phyloP scores from a whole-genome alignment of 139 green algal species.

The Raphidocelis subcapitata region DNA sequence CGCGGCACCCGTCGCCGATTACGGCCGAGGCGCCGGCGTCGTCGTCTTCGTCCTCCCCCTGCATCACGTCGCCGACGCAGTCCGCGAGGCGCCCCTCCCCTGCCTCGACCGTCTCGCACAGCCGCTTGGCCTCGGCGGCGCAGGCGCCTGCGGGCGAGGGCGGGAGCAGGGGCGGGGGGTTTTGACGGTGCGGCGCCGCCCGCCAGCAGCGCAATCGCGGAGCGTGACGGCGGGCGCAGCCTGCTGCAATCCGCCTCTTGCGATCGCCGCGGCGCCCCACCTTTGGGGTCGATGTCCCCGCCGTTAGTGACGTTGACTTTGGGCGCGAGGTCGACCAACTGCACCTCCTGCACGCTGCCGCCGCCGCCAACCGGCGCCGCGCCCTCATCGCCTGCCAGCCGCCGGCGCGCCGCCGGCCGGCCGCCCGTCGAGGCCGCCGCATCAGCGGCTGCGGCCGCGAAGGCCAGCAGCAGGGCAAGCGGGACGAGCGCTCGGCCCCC shows the following conservation, averaged over 20 bases:
- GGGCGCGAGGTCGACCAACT: conserved; percentile 14
- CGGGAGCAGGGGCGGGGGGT: background rate
- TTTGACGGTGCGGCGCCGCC: background rate
- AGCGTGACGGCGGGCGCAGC: too few species aligned
- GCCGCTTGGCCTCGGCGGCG: conserved; percentile 44
- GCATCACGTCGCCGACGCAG: conserved; percentile 46
- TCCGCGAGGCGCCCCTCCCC: conserved; percentile 56
- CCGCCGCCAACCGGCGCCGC: background rate
- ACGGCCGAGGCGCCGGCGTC: background rate
- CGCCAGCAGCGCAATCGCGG: too few species aligned
- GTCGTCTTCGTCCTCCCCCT: background rate
- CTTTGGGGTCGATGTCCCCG: conserved; percentile 25
- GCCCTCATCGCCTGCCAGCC: too few species aligned
- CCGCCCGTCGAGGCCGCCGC: too few species aligned
- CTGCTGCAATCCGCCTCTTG: background rate
- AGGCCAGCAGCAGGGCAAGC: too few species aligned
- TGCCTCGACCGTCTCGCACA: conserved; percentile 54
- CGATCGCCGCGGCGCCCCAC: background rate
- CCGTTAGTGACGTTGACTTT: conserved; percentile 6
- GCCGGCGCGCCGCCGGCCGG: too few species aligned
- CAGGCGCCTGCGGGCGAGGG: conserved; percentile 56
- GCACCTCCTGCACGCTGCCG: background rate
- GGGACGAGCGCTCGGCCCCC: too few species aligned
- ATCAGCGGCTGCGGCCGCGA: too few species aligned
- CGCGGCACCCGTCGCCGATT: conserved; percentile 49